Percentiles rank a stretch among this genome's conserved stretches.
Evolutionary conservation across 148 eudicot genomes (phyloP).

Genomic region (Selenicereus undatus): DNA sequence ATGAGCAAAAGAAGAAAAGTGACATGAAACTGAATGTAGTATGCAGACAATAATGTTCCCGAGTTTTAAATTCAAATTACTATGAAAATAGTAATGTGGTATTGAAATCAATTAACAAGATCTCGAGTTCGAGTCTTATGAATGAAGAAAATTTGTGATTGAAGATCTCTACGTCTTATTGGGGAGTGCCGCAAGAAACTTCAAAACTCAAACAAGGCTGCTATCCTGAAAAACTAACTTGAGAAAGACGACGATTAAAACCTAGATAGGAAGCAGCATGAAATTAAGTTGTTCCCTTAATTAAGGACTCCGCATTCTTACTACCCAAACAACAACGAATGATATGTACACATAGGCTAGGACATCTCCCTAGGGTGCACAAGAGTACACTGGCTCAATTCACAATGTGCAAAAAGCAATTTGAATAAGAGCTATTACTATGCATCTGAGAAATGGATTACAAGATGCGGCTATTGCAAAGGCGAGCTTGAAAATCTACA

Average conservation of each 20-base stretch:
- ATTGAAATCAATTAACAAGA: too few species aligned
- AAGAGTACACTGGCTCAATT: neutral
- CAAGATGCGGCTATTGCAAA: neutral
- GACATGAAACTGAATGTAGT: too few species aligned
- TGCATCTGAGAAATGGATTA: neutral
- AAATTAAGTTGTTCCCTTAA: neutral
- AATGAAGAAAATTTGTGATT: too few species aligned
- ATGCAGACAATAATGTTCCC: too few species aligned
- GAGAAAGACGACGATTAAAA: neutral
- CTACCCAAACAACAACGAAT: neutral
- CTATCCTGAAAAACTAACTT: too few species aligned
- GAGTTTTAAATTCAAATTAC: too few species aligned
- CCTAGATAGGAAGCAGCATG: neutral
- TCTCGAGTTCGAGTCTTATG: too few species aligned
- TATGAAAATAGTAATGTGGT: too few species aligned
- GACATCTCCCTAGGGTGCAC: neutral
- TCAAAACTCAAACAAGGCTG: too few species aligned
- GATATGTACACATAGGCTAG: neutral
- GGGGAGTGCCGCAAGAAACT: too few species aligned
- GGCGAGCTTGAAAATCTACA: conserved; percentile 20
- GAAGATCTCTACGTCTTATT: too few species aligned
- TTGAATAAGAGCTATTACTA: conserved; percentile 15
- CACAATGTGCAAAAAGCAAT: conserved; percentile 2
- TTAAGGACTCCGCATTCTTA: neutral
- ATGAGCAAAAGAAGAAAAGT: too few species aligned